phyloP scores from a whole-genome alignment of 371 early-diverging fungal genomes.

The Mortierella sp. region DNA sequence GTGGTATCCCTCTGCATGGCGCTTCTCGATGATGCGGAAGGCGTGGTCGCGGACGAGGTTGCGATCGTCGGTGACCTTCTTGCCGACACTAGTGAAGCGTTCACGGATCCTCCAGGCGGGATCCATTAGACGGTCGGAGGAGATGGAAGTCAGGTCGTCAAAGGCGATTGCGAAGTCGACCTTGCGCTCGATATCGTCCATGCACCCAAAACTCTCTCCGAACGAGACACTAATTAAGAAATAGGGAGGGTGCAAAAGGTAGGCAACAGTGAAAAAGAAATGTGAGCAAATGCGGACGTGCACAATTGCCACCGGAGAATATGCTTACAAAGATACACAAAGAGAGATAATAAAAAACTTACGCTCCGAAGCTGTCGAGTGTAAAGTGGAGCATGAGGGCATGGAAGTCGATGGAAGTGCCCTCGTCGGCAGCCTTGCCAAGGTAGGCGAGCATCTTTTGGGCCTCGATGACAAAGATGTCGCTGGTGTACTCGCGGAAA shows the following conservation, averaged over 20 bases:
- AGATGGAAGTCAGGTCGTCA: not conserved
- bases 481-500: constrained; percentile 69
- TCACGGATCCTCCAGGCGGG: constrained; percentile 33
- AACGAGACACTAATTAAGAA: constrained; percentile 22
- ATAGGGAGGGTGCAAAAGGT: not conserved
- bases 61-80: not conserved
- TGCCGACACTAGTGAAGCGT: constrained; percentile 9
- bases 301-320: constrained; percentile 1
- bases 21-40: constrained; percentile 22
- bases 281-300: not conserved
- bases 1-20: constrained; percentile 38
- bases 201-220: constrained; percentile 40
- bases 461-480: constrained; percentile 60
- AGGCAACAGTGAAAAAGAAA: constrained; percentile 32
- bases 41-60: not conserved
- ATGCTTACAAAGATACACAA: not conserved
- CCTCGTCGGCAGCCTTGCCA: constrained; percentile 48
- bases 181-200: constrained; percentile 16
- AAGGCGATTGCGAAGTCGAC: constrained; percentile 20
- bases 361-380: constrained; percentile 68
- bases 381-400: constrained; percentile 66
- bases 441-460: constrained; percentile 26
- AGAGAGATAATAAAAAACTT: constrained; percentile 19
- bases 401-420: constrained; percentile 57
- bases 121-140: constrained; percentile 19